Conservation (phyloP, 2,329 filamentous ascomycete genomes). For the Aspergillus sojae region DNA sequence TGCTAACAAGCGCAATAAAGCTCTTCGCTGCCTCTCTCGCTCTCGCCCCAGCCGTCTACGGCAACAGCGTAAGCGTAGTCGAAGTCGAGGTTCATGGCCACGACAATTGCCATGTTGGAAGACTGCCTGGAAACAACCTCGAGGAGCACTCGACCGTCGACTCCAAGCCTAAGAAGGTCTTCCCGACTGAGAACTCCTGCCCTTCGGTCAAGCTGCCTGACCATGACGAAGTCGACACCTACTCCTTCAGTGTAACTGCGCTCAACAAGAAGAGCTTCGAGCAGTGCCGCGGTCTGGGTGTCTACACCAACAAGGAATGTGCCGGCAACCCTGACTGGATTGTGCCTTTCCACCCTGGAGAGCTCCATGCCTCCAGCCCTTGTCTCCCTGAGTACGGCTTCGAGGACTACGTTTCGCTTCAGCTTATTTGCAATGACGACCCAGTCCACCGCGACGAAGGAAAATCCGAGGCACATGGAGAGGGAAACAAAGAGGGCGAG, state of each 20-base stretch:
- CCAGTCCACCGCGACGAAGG: too few relatives aligned
- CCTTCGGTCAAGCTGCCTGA: constrained; percentile 19
- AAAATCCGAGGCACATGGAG: too few relatives aligned
- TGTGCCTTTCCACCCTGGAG: constrained; percentile 11
- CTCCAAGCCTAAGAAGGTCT: constrained; percentile 2
- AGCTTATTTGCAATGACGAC: constrained; percentile 15
- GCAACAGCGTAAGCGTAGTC: constrained; percentile 12
- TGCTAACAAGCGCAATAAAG: background rate
- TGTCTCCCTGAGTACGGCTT: constrained; percentile 16
- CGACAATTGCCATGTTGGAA: constrained; percentile 15
- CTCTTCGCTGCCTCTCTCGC: constrained; percentile 18
- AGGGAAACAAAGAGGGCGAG: background rate
- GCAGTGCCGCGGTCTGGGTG: constrained; percentile 16
- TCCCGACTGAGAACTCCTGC: constrained; percentile 17
- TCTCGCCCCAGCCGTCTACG: constrained; percentile 18
- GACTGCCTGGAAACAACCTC: background rate
- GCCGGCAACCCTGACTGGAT: constrained; percentile 13
- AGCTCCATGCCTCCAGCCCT: background rate
- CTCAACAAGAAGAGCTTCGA: constrained; percentile 15
- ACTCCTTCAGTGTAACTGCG: constrained; percentile 13
- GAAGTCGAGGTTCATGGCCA: constrained; percentile 14
- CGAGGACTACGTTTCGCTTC: constrained; percentile 8
- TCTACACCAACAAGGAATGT: constrained; percentile 20
- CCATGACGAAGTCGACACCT: constrained; percentile 19
- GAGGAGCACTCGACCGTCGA: background rate